phyloP scores from a whole-genome alignment of 2,329 filamentous ascomycete genomes.

The Aspergillus pseudoviridinutans region DNA sequence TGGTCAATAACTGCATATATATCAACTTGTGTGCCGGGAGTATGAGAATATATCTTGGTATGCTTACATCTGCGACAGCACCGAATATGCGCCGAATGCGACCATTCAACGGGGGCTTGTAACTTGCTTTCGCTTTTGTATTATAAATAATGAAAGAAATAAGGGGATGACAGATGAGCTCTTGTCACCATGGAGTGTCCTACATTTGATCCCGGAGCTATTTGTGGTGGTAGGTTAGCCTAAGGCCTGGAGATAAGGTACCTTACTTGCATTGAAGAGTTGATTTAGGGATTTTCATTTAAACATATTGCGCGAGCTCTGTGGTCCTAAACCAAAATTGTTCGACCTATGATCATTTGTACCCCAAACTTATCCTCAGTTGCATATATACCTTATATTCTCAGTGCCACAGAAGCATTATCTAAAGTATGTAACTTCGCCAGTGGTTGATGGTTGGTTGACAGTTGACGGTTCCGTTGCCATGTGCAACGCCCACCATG shows the following conservation, averaged over 20 bases:
- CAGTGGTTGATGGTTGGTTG: background rate
- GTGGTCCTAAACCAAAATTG: no score
- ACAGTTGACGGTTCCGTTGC: conserved; percentile 5
- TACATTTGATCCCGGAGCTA: background rate
- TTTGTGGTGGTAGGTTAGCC: background rate
- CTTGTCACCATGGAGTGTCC: background rate
- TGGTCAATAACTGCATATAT: background rate
- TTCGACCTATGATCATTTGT: background rate
- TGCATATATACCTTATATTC: background rate
- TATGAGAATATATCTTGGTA: no score
- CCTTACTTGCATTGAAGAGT: background rate
- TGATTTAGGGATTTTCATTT: background rate
- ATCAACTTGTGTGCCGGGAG: no score
- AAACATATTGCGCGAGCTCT: background rate
- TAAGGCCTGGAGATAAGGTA: background rate
- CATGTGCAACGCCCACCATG: conserved; percentile 15
- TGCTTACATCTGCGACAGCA: background rate
- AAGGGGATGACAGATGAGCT: background rate
- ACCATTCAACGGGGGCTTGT: background rate
- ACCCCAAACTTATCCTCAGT: background rate
- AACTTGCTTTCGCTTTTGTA: background rate
- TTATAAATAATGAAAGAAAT: background rate
- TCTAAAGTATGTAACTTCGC: background rate
- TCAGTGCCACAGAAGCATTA: background rate
- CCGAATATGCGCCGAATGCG: background rate